phyloP scores from a whole-genome alignment of 2,329 filamentous ascomycete genomes.

The Ophiostoma sp. region DNA sequence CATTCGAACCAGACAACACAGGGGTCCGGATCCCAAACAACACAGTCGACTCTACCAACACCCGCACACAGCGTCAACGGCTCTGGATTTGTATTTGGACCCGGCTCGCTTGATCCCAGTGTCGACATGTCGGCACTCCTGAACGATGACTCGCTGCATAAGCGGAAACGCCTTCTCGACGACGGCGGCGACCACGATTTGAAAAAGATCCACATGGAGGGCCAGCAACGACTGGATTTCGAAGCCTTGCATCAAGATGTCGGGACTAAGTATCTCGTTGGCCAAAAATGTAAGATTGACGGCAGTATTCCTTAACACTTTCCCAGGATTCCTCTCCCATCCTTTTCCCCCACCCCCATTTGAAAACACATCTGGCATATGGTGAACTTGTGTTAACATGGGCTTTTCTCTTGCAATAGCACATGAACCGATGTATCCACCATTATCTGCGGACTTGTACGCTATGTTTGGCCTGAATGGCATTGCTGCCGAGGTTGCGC shows the following conservation, averaged over 20 bases:
- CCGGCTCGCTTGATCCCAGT: conserved; percentile 31
- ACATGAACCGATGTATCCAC: conserved; percentile 45
- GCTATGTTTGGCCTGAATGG: conserved; percentile 51
- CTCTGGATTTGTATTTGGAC: conserved; percentile 37
- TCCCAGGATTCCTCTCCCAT: neutral
- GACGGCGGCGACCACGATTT: conserved; percentile 48
- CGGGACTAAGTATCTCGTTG: conserved; percentile 61
- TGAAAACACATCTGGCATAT: neutral
- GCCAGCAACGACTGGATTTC: conserved; percentile 53
- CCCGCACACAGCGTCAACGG: conserved; percentile 60
- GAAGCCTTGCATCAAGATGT: conserved; percentile 62
- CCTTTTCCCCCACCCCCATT: neutral
- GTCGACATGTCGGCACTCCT: conserved; percentile 39
- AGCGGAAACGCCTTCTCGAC: conserved; percentile 57
- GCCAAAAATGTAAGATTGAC: conserved; percentile 58
- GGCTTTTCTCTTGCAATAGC: conserved; percentile 36
- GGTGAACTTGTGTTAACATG: conserved; percentile 40
- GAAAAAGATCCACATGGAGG: conserved; percentile 60
- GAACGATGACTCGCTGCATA: conserved; percentile 49
- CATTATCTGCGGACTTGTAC: conserved; percentile 53
- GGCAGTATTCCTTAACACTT: neutral
- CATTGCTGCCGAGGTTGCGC: conserved; percentile 57
- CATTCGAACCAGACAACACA: conserved; percentile 5
- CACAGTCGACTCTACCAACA: conserved; percentile 50
- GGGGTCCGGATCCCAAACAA: conserved; percentile 25